Base-by-base conservation (phyloP, 176 grass and related monocot species). In the Otatea glauca region DNA sequence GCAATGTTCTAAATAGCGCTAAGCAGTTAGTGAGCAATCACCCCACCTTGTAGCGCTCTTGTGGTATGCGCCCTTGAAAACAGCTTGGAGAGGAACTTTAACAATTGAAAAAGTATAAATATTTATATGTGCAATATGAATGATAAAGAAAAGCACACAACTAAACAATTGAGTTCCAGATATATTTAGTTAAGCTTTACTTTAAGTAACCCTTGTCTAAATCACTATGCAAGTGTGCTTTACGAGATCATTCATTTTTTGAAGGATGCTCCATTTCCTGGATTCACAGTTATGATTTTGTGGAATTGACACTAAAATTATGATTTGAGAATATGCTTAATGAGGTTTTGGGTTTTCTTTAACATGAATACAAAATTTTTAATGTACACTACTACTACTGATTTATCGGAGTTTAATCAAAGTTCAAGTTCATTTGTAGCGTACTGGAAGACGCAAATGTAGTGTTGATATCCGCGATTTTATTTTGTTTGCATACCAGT, bases 131-230 rank as follows among this genome's bases (percentile, higher is more conserved):
- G 54, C 12, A 25, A 17, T 76, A 56, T 75, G 50, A 37, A 39
- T 59, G 11, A 17, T 23, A 76, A 76, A 4, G 18, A 76, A n/a
- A 76, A 60, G 0, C 23, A 17, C 20, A 42, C 12, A 25, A 60
- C 74, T 77, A 18, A n/a, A 17, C 37, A 53, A 43, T 9, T 44
- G 24, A 44, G 3, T 27, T 77, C 35, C 55, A 61, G 21, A 77
- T 43, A 61, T 77, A 44, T 61, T 9, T 76, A 61, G 21, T 16
- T 77, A 29, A 44, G 21, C 4, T 86, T 82, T 39, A 87, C 27
- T 49, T 49, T 37, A 21, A 58, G 21, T 77, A 83, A 58, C 27
- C 16, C 18, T 58, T 69, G 7, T 70, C 25, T 67, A 16, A 49
- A 65, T 37, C 43, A 25, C 34, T 53, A 41, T 86, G 3, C 21